Conservation (phyloP, 805 yeast genomes). For the Zygoascus ofunaensis region DNA sequence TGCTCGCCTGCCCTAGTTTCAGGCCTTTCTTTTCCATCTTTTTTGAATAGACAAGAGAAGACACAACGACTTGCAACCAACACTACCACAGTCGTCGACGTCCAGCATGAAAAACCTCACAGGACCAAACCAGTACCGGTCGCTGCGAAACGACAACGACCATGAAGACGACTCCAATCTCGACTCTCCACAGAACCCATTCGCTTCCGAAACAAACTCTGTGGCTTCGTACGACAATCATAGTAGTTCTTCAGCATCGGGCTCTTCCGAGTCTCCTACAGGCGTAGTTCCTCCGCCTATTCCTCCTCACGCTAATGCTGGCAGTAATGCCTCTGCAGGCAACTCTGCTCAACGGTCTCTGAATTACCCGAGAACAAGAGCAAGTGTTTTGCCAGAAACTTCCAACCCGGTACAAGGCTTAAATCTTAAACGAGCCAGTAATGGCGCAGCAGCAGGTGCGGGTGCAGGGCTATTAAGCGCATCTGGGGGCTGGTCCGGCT, state of each 20-base stretch:
- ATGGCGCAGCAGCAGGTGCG: background rate
- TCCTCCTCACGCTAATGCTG: background rate
- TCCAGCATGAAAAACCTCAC: constrained; percentile 16
- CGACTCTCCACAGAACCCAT: constrained; percentile 21
- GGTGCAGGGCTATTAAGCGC: background rate
- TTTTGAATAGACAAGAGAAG: no score
- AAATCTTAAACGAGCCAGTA: background rate
- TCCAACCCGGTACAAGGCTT: background rate
- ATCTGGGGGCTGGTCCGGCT: constrained; percentile 2
- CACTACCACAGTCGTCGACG: no score
- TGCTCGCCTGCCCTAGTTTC: no score
- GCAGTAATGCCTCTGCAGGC: background rate
- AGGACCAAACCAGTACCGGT: constrained; percentile 17
- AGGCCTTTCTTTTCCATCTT: no score
- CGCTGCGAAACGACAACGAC: constrained; percentile 5
- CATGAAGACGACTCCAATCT: constrained; percentile 7
- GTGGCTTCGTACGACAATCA: constrained; percentile 15
- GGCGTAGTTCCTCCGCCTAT: background rate
- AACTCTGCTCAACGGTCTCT: no score
- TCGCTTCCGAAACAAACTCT: constrained; percentile 22
- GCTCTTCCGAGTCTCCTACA: background rate
- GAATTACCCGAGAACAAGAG: constrained; percentile 3
- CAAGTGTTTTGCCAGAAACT: background rate
- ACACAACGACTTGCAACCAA: no score
- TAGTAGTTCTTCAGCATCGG: background rate